phyloP scores from a whole-genome alignment of 2,329 filamentous ascomycete genomes.

The Orbilia quercus region DNA sequence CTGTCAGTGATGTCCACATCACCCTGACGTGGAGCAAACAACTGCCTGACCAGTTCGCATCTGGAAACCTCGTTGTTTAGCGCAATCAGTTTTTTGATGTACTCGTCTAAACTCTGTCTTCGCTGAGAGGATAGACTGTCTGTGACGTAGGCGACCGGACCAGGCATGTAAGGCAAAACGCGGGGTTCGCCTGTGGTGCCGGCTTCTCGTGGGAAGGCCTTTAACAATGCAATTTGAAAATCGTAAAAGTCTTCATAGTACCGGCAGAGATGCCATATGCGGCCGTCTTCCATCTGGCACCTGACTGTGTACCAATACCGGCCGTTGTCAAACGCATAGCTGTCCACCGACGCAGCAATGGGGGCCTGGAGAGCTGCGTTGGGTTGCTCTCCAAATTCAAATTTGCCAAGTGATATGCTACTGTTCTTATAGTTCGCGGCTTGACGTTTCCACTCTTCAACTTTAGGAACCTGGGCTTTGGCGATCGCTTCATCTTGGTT shows the following conservation, averaged over 20 bases:
- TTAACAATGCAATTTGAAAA: conserved; percentile 93
- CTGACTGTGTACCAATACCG: conserved; percentile 99
- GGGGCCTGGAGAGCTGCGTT: conserved; percentile 75
- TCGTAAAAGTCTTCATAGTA: conserved; percentile 99
- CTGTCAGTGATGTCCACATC: conserved; percentile 91
- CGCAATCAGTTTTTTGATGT: conserved; percentile 88
- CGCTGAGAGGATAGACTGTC: conserved; percentile 95
- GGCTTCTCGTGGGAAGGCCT: conserved; percentile 89
- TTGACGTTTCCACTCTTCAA: conserved; percentile 99
- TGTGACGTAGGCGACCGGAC: conserved; percentile 97
- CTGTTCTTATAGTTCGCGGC: conserved; percentile 99
- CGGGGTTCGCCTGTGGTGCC: conserved; percentile 81
- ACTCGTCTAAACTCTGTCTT: conserved; percentile 91
- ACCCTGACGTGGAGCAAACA: conserved; percentile 88
- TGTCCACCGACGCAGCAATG: conserved; percentile 83
- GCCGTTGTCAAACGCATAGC: conserved; percentile 95
- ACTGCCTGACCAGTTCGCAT: conserved; percentile 84
- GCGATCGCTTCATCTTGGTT: conserved; percentile 87
- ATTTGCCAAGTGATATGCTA: conserved; percentile 94
- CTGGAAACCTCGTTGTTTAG: conserved; percentile 86
- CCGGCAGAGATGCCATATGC: conserved; percentile 90
- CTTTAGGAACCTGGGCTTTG: conserved; percentile 88
- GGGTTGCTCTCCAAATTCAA: conserved; percentile 70
- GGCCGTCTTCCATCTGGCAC: conserved; percentile 86
- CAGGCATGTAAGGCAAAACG: conserved; percentile 95